Evolutionary conservation across 163 green algal genomes (phyloP).

Genomic region (Prototheca stagnorum): DNA sequence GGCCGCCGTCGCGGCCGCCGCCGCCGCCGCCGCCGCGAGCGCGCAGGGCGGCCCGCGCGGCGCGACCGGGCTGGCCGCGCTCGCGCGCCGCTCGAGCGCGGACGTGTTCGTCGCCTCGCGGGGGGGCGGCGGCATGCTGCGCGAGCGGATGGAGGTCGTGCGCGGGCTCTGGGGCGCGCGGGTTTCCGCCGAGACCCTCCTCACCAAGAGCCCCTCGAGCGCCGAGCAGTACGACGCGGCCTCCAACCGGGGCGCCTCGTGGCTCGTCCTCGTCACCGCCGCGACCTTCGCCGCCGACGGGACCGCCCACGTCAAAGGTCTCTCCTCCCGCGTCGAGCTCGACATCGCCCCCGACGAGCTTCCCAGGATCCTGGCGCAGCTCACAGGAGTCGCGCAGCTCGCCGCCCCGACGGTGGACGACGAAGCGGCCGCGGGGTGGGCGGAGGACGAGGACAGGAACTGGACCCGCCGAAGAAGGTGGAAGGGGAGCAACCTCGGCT

Average conservation of each 20-base stretch:
- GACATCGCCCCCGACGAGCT: too few species aligned
- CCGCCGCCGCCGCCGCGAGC: not conserved
- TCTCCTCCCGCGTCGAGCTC: too few species aligned
- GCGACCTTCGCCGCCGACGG: slow-evolving; percentile 13
- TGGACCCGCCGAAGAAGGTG: too few species aligned
- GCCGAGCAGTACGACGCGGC: slow-evolving; percentile 75
- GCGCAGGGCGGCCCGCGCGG: too few species aligned
- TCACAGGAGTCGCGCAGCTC: too few species aligned
- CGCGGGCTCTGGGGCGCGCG: slow-evolving; percentile 49
- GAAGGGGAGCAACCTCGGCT: too few species aligned
- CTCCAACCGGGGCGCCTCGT: slow-evolving; percentile 33
- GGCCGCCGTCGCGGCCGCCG: slow-evolving; percentile 14
- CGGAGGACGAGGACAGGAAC: too few species aligned
- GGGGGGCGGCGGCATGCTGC: slow-evolving; percentile 42
- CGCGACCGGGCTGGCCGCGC: slow-evolving; percentile 1
- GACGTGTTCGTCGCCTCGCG: slow-evolving; percentile 54
- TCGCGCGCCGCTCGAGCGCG: slow-evolving; percentile 14
- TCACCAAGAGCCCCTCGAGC: slow-evolving; percentile 32
- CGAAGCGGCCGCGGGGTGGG: too few species aligned
- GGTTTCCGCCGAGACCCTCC: slow-evolving; percentile 52
- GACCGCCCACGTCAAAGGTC: slow-evolving; percentile 22
- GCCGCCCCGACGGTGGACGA: too few species aligned
- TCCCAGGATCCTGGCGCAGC: too few species aligned
- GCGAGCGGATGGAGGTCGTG: slow-evolving; percentile 55
- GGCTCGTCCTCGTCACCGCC: slow-evolving; percentile 53